Evolutionary conservation across 768 basidiomycete species (phyloP).

Genomic region (Tephrocybe sp.): DNA sequence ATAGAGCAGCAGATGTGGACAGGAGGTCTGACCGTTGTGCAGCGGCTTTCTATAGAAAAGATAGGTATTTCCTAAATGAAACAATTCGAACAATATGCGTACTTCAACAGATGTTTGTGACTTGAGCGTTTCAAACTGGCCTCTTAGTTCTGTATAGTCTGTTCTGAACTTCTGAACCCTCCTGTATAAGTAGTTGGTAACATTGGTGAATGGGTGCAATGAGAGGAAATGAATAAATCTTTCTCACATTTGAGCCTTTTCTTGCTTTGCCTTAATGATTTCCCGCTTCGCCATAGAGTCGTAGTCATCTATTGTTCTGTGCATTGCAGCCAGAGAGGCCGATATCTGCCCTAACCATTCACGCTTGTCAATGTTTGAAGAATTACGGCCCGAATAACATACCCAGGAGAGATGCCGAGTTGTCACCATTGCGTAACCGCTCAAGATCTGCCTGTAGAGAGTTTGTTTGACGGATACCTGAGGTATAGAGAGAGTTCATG

Average conservation of each 20-base stretch:
- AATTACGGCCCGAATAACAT: constrained; percentile 24
- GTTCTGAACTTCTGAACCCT: constrained; percentile 89
- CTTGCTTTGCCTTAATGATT: constrained; percentile 93
- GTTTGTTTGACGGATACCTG: constrained; percentile 88
- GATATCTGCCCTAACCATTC: constrained; percentile 85
- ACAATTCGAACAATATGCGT: constrained; percentile 15
- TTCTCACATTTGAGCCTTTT: constrained; percentile 88
- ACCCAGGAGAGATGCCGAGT: constrained; percentile 83
- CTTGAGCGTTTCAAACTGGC: constrained; percentile 80
- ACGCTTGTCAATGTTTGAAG: constrained; percentile 18
- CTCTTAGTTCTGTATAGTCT: constrained; percentile 81
- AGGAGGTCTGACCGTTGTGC: constrained; percentile 66
- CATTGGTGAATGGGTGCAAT: neutral
- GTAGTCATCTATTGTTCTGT: constrained; percentile 94
- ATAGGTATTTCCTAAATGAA: neutral
- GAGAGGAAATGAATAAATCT: neutral
- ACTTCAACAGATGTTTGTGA: constrained; percentile 51
- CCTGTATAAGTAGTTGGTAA: constrained; percentile 37
- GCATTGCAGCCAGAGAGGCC: constrained; percentile 93
- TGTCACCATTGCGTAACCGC: constrained; percentile 76
- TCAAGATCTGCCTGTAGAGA: constrained; percentile 87
- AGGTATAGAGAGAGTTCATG: constrained; percentile 96
- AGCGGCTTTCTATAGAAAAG: constrained; percentile 47
- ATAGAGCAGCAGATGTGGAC: constrained; percentile 34
- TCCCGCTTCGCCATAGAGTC: constrained; percentile 96